Base-by-base conservation (phyloP, 257 asterid species). In the Eustoma russellianum region DNA sequence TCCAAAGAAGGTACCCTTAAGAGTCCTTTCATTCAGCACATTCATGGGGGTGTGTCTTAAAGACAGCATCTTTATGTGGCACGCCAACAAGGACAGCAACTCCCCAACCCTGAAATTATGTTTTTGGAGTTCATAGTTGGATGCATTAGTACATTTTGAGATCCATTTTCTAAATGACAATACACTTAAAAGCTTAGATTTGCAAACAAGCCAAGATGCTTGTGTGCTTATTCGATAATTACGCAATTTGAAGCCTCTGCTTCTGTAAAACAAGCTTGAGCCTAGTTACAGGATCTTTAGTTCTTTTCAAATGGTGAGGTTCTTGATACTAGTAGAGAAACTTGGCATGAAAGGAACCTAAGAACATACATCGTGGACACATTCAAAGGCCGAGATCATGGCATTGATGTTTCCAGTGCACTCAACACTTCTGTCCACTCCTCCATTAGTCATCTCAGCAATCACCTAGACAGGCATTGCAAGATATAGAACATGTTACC, bases 401-500 rank as follows among this genome's bases (percentile, higher is more conserved):
- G 45, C 45, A 41, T 41, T 41, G 45, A 41, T 41, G 45, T 41
- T 41, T 6, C 45, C 45, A 7, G 45, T 41, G 7, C 45, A 41
- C 7, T 41, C 45, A 5, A 41, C 45, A 41, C 45, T 41, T 41
- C 45, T 41, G 7, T 41, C 45, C 6, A 41, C 45, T 5, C 45
- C 45, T 41, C 45, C n/a, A n/a, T n/a, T n/a, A n/a, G n/a, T n/a
- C n/a, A n/a, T n/a, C n/a, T n/a, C n/a, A n/a, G n/a, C n/a, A 6
- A 41, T 7, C 45, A 41, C 93, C 86, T 81, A 50, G 33, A 34
- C 2, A 56, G 9, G 38, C 13, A 46, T 19, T 16, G 34, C 15
- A 41, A n/a, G n/a, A n/a, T n/a, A n/a, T n/a, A n/a, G n/a, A n/a
- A n/a, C n/a, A n/a, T n/a, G n/a, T n/a, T n/a, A n/a, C n/a, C n/a